Base-by-base conservation (phyloP, 2,329 filamentous ascomycete genomes). In the Drechmeria coniospora region DNA sequence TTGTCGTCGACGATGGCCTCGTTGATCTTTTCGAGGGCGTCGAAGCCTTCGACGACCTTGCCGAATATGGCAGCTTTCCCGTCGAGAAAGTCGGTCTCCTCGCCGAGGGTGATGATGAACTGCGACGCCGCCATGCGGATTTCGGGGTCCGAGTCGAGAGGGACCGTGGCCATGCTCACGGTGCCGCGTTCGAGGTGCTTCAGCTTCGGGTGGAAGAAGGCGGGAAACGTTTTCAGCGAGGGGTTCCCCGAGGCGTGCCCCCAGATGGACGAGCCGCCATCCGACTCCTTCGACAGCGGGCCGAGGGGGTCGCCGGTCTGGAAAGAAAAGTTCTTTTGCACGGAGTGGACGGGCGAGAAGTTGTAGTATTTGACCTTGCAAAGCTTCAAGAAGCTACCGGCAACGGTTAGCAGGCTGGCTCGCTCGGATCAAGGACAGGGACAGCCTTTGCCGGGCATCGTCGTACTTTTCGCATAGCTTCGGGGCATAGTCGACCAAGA, bases 301-400 rank as follows among this genome's bases (percentile, higher is more conserved):
- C 90, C 87, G 29, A 95, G 74, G 9, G 87, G 87, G 46, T 95
- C 90, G 50, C 87, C 87, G 18, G 82, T 92, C 55, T 95, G 87
- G 56, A 93, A 93, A 35, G 86, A 92, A 56, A 94, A 95, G 55
- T 83, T 75, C 51, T 87, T 90, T 49, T 94, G 90, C 21, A 98
- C 72, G 40, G 78, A 84, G 58, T 94, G 82, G 30, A 95, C 61
- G 15, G 87, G 90, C 5, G 84, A 76, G 53, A 92, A 95, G 61
- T 95, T 95, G 73, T 94, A 98, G 61, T 95, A 98, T 61, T 94
- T 98, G 56, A 84, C 65, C 60, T 95, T 95, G 72, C 90, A 94
- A 43, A 98, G 80, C 66, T 98, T 95, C 32, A 98, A 63, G 54
- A 98, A 95, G 66, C 83, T 92, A 54, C 61, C 64, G 36, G 14